Evolutionary conservation across 176 grass and related monocot species (phyloP).

Genomic region (Aegilops longissima): DNA sequence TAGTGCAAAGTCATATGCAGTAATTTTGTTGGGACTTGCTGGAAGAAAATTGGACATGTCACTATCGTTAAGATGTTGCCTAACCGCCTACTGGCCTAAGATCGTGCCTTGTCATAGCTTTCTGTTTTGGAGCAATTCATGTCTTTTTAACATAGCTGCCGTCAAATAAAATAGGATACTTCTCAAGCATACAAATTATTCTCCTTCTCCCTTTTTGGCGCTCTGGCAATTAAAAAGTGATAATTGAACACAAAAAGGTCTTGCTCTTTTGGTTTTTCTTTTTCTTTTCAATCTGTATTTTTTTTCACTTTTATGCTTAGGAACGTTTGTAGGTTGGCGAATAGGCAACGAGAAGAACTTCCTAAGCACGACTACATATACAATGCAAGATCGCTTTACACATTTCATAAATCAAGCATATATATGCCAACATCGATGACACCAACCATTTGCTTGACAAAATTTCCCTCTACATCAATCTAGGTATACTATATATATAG

Average conservation of each 20-base stretch:
- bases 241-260: neutral
- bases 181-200: neutral
- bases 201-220: neutral
- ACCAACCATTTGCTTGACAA: neutral
- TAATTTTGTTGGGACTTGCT: neutral
- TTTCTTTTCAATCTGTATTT: neutral
- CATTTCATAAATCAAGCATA: neutral
- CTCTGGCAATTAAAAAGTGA: neutral
- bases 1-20: neutral
- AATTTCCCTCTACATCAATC: neutral
- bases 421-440: neutral
- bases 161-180: neutral
- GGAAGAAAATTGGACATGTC: neutral
- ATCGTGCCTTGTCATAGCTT: neutral
- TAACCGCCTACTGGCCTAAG: conserved; percentile 37
- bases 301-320: neutral
- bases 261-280: neutral
- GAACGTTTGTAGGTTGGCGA: neutral
- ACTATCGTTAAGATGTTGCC: conserved; percentile 19
- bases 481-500: neutral
- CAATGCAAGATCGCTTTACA: neutral
- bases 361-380: neutral
- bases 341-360: neutral
- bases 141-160: neutral
- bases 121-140: conserved; percentile 33